Conservation (phyloP, 2,329 filamentous ascomycete species). For the Hymenoscyphus scutula region DNA sequence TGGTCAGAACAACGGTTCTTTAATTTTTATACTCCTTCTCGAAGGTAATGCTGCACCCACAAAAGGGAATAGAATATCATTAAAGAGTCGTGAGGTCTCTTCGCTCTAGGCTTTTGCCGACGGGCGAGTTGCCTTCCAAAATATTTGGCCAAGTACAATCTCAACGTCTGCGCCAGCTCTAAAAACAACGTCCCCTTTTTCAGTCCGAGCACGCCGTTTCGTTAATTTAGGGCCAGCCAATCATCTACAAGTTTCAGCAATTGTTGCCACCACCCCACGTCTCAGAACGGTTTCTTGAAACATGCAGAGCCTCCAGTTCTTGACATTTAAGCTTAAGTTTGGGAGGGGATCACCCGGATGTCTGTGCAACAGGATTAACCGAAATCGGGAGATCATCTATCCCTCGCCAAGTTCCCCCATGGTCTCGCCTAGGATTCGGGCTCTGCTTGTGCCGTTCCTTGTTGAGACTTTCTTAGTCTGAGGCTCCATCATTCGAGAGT, state of each 20-base stretch:
- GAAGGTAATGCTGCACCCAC: background rate
- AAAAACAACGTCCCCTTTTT: background rate
- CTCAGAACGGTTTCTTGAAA: constrained; percentile 11
- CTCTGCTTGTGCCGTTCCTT: background rate
- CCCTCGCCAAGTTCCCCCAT: background rate
- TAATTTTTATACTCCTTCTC: too few relatives aligned
- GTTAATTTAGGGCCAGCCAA: background rate
- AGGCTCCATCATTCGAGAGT: background rate
- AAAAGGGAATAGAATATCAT: background rate
- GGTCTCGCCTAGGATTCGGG: constrained; percentile 5
- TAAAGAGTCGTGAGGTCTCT: background rate
- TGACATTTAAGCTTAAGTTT: constrained; percentile 7
- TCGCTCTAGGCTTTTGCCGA: background rate
- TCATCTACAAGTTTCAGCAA: background rate
- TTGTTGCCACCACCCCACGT: constrained; percentile 3
- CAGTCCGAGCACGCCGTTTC: background rate
- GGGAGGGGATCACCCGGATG: background rate
- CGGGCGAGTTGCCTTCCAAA: background rate
- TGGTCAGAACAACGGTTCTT: too few relatives aligned
- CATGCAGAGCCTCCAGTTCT: background rate
- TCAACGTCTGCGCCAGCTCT: background rate
- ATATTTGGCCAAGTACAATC: background rate
- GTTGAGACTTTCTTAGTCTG: constrained; percentile 4
- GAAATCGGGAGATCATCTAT: background rate
- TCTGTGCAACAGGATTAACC: background rate